Evolutionary conservation across 2,329 filamentous ascomycete genomes (phyloP).

Genomic region (Neonectria punicea): DNA sequence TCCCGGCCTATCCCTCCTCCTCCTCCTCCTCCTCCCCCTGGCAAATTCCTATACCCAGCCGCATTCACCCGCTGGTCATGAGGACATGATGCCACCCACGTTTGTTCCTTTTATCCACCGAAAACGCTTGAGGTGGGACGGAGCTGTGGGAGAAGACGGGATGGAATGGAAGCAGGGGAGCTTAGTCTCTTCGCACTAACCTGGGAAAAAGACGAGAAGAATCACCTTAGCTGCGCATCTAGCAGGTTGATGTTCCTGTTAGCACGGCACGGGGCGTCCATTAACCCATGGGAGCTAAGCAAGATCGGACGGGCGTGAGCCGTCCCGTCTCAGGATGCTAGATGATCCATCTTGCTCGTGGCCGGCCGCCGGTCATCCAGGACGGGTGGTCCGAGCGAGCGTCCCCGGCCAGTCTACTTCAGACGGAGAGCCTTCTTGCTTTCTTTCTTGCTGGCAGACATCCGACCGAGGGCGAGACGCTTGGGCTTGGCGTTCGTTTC

Average conservation of each 20-base stretch:
- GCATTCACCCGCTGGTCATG: not conserved
- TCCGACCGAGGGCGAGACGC: conserved; percentile 11
- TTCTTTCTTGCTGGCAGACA: no score
- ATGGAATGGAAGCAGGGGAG: not conserved
- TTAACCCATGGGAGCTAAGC: conserved; percentile 19
- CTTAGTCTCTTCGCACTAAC: not conserved
- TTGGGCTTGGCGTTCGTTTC: conserved; percentile 33
- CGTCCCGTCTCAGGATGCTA: conserved; percentile 16
- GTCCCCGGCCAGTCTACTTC: conserved; percentile 28
- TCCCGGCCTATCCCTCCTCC: not conserved
- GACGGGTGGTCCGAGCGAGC: not conserved
- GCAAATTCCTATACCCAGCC: not conserved
- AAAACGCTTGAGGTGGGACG: not conserved
- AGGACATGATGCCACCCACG: not conserved
- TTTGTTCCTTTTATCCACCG: not conserved
- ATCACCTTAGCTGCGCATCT: not conserved
- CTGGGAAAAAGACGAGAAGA: not conserved
- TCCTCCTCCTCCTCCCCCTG: not conserved
- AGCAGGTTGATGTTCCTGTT: not conserved
- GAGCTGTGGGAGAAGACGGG: not conserved
- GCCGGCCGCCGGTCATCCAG: not conserved
- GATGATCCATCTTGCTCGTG: conserved; percentile 3
- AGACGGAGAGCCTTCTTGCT: not conserved
- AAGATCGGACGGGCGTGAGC: conserved; percentile 27
- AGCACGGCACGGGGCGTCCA: conserved; percentile 5